Base-by-base conservation (phyloP, 495 filamentous ascomycete genomes). In the Penicillium ochrochloron region DNA sequence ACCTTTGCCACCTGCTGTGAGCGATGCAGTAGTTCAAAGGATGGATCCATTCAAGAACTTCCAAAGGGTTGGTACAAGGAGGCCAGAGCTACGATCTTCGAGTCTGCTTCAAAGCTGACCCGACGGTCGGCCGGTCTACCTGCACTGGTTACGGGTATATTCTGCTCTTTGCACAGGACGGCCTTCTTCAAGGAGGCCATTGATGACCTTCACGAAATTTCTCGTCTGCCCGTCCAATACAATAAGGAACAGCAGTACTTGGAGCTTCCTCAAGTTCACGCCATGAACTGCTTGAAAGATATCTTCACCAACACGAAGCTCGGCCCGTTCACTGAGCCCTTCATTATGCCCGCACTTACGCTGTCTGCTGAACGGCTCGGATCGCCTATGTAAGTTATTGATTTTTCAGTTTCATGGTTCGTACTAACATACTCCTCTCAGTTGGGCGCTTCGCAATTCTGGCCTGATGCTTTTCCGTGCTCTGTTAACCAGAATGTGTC, bases 371-470 rank as follows among this genome's bases (percentile, higher is more conserved):
- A 83, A 35, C 89, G 88, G 62, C 80, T 98, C 7, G 88, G 75
- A 48, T 85, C 68, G 54, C 85, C 84, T 72, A 83, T 88, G 89
- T 86, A 68, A 66, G 81, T 74, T 9, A 50, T 19, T 14, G 12
- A 27, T 2, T 12, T 9, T 9, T 11, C 10, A 14, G 23, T 2
- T 19, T 34, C 5, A 56, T 37, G 6, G 35, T 66, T 37, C 9
- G 41, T 29, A 25, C 64, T 74, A 46, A 79, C 64, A 21, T 34
- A 37, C 19, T 52, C 25, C 2, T 1, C 1, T 11, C 39, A 94
- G 90, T 35, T 99, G 95, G 95, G 89, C 93, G 2, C 92, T 99
- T 63, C 87, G 93, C 1, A 99, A 99, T 68, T 96, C 92, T 60
- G 92, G 94, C 27, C 78, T 98, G 35, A 90, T 98, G 81, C 85